These are phyloP conservation scores for Entomortierella beljakovae DNA, from an alignment of 192 early-diverging fungal species.

Conservation along the genomic window DNA sequence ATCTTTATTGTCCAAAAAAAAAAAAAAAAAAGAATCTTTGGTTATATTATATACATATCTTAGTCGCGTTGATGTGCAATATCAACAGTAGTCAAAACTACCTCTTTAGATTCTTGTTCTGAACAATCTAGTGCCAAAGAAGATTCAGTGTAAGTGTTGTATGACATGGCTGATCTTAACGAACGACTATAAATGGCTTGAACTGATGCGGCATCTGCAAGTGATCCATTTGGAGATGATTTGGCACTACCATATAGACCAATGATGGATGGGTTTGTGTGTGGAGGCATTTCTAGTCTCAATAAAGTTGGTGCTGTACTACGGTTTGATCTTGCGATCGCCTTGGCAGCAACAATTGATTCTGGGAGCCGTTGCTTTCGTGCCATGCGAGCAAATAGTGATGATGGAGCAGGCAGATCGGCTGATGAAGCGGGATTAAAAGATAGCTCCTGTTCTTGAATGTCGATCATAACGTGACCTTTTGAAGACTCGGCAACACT, in stretches of 20 bases:
- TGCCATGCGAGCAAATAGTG: background rate
- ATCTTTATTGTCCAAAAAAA: no score
- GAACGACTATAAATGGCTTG: conserved; percentile 28
- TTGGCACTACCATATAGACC: conserved; percentile 31
- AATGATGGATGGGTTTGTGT: conserved; percentile 6
- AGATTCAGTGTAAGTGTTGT: conserved; percentile 5
- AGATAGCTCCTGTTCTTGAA: background rate
- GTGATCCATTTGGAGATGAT: conserved; percentile 23
- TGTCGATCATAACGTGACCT: background rate
- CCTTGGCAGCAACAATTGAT: background rate
- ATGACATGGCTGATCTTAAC: conserved; percentile 29
- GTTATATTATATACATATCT: background rate
- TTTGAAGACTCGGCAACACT: background rate
- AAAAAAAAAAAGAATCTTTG: background rate
- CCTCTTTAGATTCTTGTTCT: background rate
- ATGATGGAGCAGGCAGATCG: background rate
- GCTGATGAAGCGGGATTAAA: background rate
- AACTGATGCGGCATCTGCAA: conserved; percentile 26
- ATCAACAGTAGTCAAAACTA: background rate
- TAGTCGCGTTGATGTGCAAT: background rate
- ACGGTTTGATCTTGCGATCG: background rate
- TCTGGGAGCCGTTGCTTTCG: background rate
- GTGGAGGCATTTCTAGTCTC: conserved; percentile 11
- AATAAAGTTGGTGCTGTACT: background rate
- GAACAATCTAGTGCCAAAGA: background rate